A percentile compares a stretch with the other conserved stretches of the same genome.
These are phyloP conservation scores for Globisporangium carolinianum DNA, from an alignment of 352 stramenopile genomes.

Conservation along the genomic window DNA sequence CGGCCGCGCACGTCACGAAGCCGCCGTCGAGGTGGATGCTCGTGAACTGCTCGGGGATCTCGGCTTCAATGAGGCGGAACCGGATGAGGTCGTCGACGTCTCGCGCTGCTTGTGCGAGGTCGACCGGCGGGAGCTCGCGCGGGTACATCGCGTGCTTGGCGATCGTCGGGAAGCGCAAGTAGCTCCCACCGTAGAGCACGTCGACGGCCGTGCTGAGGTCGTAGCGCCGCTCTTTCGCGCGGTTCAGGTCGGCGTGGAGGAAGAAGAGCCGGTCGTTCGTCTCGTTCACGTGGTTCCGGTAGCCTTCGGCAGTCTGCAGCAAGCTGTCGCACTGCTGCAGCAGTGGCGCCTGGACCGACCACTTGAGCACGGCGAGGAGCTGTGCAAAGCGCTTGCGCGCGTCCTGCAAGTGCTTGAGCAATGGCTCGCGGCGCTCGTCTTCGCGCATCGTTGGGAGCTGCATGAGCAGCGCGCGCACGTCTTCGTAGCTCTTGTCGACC, in stretches of 20 bases:
- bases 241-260: conserved; percentile 77
- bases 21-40: conserved; percentile 70
- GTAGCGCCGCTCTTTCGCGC: conserved; percentile 73
- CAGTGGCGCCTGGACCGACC: conserved; percentile 79
- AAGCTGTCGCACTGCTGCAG: conserved; percentile 66
- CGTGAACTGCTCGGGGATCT: conserved; percentile 74
- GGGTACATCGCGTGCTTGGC: conserved; percentile 68
- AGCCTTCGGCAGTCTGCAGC: conserved; percentile 48
- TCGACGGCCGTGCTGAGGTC: conserved; percentile 78
- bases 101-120: conserved; percentile 40
- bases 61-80: conserved; percentile 74
- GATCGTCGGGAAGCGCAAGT: conserved; percentile 64
- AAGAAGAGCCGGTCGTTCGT: conserved; percentile 83
- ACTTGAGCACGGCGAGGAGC: conserved; percentile 74
- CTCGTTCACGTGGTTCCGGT: conserved; percentile 74
- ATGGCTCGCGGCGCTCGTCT: conserved; percentile 65
- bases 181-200: conserved; percentile 72
- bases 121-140: conserved; percentile 57
- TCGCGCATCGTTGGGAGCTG: conserved; percentile 62
- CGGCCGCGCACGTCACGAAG: conserved; percentile 69
- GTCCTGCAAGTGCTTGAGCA: conserved; percentile 55
- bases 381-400: conserved; percentile 69
- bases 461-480: conserved; percentile 66
- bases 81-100: conserved; percentile 78
- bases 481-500: conserved; percentile 80